These are phyloP conservation scores for Cryptococcus jaspeensis DNA, from an alignment of 1,284 basidiomycete genomes.

Conservation along the genomic window DNA sequence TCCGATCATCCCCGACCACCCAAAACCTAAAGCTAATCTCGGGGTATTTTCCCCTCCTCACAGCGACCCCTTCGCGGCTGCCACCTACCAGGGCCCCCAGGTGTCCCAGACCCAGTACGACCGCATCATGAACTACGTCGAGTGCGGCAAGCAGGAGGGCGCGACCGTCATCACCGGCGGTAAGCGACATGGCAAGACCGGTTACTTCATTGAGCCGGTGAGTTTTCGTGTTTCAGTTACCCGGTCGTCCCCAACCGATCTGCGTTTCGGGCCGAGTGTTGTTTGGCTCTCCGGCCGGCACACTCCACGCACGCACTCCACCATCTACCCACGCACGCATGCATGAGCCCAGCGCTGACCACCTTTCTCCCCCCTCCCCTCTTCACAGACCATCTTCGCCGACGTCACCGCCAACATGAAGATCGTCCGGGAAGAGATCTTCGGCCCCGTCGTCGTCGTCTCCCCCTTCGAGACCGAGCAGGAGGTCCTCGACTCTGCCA, in stretches of 20 bases:
- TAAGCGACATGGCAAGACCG: conserved; percentile 45
- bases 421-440: conserved; percentile 51
- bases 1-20: too few species aligned
- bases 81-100: conserved; percentile 70
- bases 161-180: conserved; percentile 79
- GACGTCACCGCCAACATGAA: conserved; percentile 41
- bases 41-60: too few species aligned
- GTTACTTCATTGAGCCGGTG: conserved; percentile 49
- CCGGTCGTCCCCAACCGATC: too few species aligned
- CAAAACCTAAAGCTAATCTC: background rate
- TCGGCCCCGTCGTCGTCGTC: conserved; percentile 58
- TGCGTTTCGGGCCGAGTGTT: too few species aligned
- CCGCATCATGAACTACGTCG: conserved; percentile 84
- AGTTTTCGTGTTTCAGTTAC: too few species aligned
- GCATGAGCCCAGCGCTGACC: background rate
- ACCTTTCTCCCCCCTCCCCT: background rate
- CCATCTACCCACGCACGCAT: too few species aligned
- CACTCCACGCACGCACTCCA: too few species aligned
- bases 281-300: too few species aligned
- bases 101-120: conserved; percentile 84
- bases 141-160: conserved; percentile 78
- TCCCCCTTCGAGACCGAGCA: conserved; percentile 51
- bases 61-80: conserved; percentile 68
- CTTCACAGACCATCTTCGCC: conserved; percentile 41
- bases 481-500: conserved; percentile 66